These are phyloP conservation scores for Aphanoascus verrucosus DNA, from an alignment of 2,329 filamentous ascomycete genomes.

Conservation along the genomic window DNA sequence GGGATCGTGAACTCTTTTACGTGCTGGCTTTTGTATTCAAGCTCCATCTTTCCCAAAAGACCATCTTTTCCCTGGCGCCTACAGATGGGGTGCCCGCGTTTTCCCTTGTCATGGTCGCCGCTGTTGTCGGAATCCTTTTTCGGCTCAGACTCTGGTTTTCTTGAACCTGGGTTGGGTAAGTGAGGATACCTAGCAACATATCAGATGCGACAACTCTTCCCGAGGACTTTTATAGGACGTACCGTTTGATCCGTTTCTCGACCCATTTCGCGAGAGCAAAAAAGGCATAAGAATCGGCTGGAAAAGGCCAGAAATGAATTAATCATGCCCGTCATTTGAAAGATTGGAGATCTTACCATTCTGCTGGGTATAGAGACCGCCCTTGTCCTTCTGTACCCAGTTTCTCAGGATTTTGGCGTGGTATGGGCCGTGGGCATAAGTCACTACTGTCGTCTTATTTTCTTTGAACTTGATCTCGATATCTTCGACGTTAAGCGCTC, in stretches of 20 bases:
- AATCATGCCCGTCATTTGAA: background rate
- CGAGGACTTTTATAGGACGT: background rate
- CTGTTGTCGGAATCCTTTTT: background rate
- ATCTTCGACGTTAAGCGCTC: constrained; percentile 1
- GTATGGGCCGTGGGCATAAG: constrained; percentile 6
- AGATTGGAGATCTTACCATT: background rate
- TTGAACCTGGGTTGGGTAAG: constrained; percentile 6
- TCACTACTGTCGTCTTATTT: background rate
- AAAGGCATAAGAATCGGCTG: constrained; percentile 9
- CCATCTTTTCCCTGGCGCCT: constrained; percentile 2
- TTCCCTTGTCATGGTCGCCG: background rate
- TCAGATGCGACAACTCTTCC: background rate
- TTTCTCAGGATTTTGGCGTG: constrained; percentile 7
- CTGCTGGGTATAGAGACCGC: constrained; percentile 1
- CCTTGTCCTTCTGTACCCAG: constrained; percentile 7
- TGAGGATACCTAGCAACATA: background rate
- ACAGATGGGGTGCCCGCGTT: background rate
- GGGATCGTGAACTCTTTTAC: constrained; percentile 4
- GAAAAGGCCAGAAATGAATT: background rate
- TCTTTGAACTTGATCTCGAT: constrained; percentile 7
- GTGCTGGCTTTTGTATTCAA: constrained; percentile 3
- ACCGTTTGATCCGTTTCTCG: constrained; percentile 1
- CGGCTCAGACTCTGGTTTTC: constrained; percentile 1
- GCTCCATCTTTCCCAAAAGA: background rate
- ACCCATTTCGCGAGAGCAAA: constrained; percentile 4